Evolutionary conservation across 805 yeast genomes (phyloP).

Genomic region (Zygotorulaspora danielsina): DNA sequence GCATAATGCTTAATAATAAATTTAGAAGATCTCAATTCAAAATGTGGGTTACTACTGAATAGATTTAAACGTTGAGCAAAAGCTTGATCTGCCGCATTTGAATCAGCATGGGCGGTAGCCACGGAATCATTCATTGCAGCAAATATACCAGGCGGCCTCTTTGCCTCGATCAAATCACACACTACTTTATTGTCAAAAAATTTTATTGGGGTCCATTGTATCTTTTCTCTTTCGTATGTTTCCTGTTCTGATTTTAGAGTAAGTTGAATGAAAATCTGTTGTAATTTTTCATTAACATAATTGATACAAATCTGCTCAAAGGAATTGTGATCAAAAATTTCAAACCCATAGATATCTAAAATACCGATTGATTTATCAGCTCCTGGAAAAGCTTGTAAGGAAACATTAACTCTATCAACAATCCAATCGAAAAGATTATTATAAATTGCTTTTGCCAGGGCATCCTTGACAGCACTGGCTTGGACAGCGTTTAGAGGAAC

Average conservation of each 20-base stretch:
- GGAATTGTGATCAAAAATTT: slow-evolving; percentile 90
- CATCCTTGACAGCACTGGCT: slow-evolving; percentile 93
- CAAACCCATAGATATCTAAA: slow-evolving; percentile 93
- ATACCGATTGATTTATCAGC: slow-evolving; percentile 78
- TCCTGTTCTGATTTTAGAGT: slow-evolving; percentile 97
- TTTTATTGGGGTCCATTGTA: slow-evolving; percentile 95
- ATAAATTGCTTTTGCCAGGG: slow-evolving; percentile 90
- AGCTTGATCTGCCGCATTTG: slow-evolving; percentile 93
- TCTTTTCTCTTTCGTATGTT: slow-evolving; percentile 91
- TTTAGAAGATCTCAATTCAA: slow-evolving; percentile 81
- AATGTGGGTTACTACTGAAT: slow-evolving; percentile 78
- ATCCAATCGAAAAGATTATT: slow-evolving; percentile 95
- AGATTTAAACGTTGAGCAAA: slow-evolving; percentile 87
- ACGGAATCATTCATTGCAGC: slow-evolving; percentile 95
- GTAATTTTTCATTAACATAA: slow-evolving; percentile 92
- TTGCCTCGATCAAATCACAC: slow-evolving; percentile 91
- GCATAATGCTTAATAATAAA: slow-evolving; percentile 95
- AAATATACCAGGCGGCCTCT: slow-evolving; percentile 93
- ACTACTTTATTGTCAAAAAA: slow-evolving; percentile 95
- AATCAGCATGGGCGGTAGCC: slow-evolving; percentile 98
- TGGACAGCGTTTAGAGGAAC: slow-evolving; percentile 89
- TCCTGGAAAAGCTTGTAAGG: slow-evolving; percentile 55
- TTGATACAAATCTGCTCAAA: slow-evolving; percentile 95
- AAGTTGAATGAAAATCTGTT: slow-evolving; percentile 92
- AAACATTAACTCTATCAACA: slow-evolving; percentile 80